These are phyloP conservation scores for Excoecaria cochinchinensis DNA, from an alignment of 345 rosid genomes.

Conservation along the genomic window DNA sequence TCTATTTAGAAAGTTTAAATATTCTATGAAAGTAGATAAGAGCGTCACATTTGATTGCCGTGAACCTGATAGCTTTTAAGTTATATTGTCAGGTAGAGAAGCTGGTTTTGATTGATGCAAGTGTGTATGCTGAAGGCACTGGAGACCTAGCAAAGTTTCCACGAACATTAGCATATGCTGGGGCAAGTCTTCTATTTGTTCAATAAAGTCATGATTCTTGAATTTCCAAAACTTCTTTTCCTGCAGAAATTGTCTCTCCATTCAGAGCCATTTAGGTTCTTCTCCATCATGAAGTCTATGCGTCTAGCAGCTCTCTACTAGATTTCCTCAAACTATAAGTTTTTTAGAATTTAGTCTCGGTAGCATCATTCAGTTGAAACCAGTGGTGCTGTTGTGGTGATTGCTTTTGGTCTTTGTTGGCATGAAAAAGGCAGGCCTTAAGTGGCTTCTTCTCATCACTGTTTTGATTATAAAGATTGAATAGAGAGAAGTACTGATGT, in stretches of 20 bases:
- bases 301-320: not conserved
- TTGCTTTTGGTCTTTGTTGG: conserved; percentile 6
- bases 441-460: not conserved
- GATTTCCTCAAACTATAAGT: not conserved
- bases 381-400: not conserved
- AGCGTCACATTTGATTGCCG: not conserved
- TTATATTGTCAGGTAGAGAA: conserved; percentile 55
- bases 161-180: conserved; percentile 71
- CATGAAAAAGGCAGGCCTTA: not conserved
- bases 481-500: not conserved
- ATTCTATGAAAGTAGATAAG: not conserved
- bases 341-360: not conserved
- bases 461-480: not conserved
- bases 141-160: conserved; percentile 78
- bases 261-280: not conserved
- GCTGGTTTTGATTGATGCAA: conserved; percentile 82
- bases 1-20: conserved; percentile 8
- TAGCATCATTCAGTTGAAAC: not conserved
- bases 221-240: not conserved
- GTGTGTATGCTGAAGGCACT: conserved; percentile 88
- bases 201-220: not conserved
- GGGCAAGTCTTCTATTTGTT: conserved; percentile 45
- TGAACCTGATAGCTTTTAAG: not conserved
- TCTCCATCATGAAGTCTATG: not conserved
- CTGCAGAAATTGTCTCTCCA: not conserved